Percentiles rank a stretch among this genome's conserved stretches.
Evolutionary conservation across 768 basidiomycete genomes (phyloP).

Genomic region (Naganishia kalamii): DNA sequence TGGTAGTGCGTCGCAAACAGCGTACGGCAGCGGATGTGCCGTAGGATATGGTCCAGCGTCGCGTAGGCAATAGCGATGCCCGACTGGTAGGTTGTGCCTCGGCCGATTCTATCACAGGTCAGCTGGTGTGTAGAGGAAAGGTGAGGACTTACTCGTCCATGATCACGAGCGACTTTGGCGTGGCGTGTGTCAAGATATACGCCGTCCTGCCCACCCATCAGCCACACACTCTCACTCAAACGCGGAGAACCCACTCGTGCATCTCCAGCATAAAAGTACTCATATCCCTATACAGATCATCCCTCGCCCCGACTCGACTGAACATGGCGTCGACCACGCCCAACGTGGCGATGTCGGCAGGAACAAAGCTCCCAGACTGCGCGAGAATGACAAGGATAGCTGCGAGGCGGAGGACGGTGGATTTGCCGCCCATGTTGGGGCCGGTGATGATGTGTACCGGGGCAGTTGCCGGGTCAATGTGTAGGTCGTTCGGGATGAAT

Average conservation of each 20-base stretch:
- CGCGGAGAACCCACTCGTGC: constrained; percentile 40
- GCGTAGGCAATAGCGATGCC: constrained; percentile 92
- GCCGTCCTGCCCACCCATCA: constrained; percentile 60
- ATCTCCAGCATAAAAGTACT: constrained; percentile 79
- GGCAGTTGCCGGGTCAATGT: constrained; percentile 56
- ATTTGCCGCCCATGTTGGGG: constrained; percentile 78
- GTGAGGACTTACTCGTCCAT: constrained; percentile 68
- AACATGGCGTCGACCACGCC: constrained; percentile 88
- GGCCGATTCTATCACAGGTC: constrained; percentile 57
- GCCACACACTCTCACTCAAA: neutral
- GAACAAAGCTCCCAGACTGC: constrained; percentile 88
- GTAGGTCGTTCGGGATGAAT: constrained; percentile 78
- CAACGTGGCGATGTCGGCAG: constrained; percentile 69
- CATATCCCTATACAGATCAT: constrained; percentile 84
- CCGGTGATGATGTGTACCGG: constrained; percentile 81
- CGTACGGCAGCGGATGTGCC: constrained; percentile 69
- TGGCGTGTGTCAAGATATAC: constrained; percentile 78
- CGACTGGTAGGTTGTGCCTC: constrained; percentile 87
- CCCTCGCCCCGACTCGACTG: constrained; percentile 89
- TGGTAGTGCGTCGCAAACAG: constrained; percentile 99
- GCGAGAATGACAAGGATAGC: constrained; percentile 85
- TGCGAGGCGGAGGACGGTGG: constrained; percentile 82
- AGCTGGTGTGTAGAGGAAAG: neutral
- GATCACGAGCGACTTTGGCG: constrained; percentile 81
- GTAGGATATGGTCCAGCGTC: constrained; percentile 70